Percentiles rank a stretch among this genome's conserved stretches.
phyloP scores from a whole-genome alignment of 169 alveolate species.

The Cryptosporidium sp. region DNA sequence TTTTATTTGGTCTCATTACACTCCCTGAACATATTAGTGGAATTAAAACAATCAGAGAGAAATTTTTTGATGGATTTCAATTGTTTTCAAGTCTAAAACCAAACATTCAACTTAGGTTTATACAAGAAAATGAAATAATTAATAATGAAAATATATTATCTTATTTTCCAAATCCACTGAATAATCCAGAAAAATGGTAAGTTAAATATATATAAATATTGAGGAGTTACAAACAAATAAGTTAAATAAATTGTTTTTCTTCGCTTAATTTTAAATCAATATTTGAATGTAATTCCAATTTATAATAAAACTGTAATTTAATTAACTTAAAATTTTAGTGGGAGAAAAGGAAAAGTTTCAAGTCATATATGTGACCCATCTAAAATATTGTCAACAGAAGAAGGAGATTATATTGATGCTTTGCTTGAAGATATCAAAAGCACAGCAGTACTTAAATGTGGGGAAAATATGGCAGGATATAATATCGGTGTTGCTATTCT shows the following conservation, averaged over 20 bases:
- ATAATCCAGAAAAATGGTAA: conserved; percentile 69
- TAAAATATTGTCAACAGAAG: conserved; percentile 40
- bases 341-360: conserved; percentile 44
- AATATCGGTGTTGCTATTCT: conserved; percentile 59
- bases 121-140: conserved; percentile 29
- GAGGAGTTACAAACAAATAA: neutral
- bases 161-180: conserved; percentile 49
- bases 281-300: neutral
- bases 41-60: neutral
- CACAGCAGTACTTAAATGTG: conserved; percentile 34
- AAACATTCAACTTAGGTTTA: neutral
- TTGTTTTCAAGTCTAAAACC: conserved; percentile 7
- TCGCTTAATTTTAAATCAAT: neutral
- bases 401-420: conserved; percentile 68
- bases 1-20: neutral
- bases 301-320: neutral
- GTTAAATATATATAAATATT: neutral
- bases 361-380: conserved; percentile 51
- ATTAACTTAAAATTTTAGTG: conserved; percentile 27
- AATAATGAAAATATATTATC: conserved; percentile 49
- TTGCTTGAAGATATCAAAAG: conserved; percentile 38
- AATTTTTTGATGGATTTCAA: conserved; percentile 16
- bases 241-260: neutral
- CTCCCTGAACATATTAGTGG: neutral
- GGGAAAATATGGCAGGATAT: conserved; percentile 34